Base-by-base conservation (phyloP, 2,329 filamentous ascomycete genomes). In the Fusarium bulbicola region DNA sequence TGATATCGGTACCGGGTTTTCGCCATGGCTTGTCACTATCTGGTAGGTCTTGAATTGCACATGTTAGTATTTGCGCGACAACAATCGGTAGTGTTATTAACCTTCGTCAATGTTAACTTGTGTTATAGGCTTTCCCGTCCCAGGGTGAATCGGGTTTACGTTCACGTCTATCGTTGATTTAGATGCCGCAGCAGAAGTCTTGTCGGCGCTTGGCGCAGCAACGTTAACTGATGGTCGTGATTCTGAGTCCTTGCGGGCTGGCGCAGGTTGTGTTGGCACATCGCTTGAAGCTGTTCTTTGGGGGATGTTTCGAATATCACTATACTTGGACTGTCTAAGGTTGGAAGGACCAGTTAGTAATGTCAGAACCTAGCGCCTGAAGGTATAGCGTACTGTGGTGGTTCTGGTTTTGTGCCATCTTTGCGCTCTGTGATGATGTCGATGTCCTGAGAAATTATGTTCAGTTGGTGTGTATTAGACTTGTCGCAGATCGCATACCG, bases 1-100 rank as follows among this genome's bases (percentile, higher is more conserved):
- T 96, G 61, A 97, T 90, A 79, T 99, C 96, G 16, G 95, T 95
- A 52, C 96, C 96, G 0, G 96, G 96, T 73, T 95, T 92, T 49
- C 96, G 92, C 96, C 96, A 99, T 24, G 95, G 95, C 82, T 98
- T 98, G 72, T 95, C 93, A 77, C 95, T 94, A 13, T 93, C 92
- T 42, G 90, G 88, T 26, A 95, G 89, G 77, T 92, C 90, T 88
- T 68, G 36, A 11, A 16, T 30, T 66, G 49, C 50, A 61, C 40
- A 74, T 30, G 32, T 74, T 57, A 65, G 59, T 37, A 24, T 47
- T 26, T 28, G 49, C 21, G 26, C 30, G 36, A 10, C 21, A 32
- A 8, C 13, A 15, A 20, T 32, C 13, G 20, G 12, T 11, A 36
- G 34, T 28, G n/a, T 5, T 15, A 66, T 80, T 26, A 72, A 89